These are phyloP conservation scores for Ganoderma leucocontextum DNA, from an alignment of 1,284 basidiomycete genomes.

Conservation along the genomic window DNA sequence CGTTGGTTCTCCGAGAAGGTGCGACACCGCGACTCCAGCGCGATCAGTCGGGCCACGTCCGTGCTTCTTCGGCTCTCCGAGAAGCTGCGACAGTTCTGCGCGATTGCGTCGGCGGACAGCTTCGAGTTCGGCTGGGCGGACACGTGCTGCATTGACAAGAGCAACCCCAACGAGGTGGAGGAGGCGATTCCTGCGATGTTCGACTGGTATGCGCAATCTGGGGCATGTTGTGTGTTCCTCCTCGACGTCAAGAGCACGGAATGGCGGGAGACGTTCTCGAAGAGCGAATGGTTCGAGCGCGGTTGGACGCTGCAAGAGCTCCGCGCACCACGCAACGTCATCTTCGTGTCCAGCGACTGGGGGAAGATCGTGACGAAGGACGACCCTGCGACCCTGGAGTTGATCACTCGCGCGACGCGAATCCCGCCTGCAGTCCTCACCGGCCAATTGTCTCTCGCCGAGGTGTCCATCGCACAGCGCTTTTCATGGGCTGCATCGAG, in stretches of 20 bases:
- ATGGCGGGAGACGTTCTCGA: neutral
- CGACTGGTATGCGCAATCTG: neutral
- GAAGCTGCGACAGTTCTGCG: neutral
- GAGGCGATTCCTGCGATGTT: neutral
- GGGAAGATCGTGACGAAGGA: neutral
- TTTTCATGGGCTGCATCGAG: neutral
- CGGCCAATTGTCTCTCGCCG: neutral
- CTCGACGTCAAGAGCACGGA: neutral
- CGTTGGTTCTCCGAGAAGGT: too few relatives aligned
- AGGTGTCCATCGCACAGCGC: neutral
- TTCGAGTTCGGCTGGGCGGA: neutral
- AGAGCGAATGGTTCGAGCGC: neutral
- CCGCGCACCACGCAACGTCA: neutral
- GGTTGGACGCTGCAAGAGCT: neutral
- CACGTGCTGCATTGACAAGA: slow-evolving; percentile 8
- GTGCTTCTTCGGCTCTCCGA: neutral
- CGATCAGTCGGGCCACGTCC: too few relatives aligned
- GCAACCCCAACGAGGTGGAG: slow-evolving; percentile 13
- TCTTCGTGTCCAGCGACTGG: neutral
- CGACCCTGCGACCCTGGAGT: neutral
- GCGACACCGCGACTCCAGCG: too few relatives aligned
- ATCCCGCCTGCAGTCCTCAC: neutral
- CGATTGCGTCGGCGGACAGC: neutral
- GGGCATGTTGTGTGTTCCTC: neutral
- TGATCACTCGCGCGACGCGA: neutral